Percentiles rank a stretch among this genome's conserved stretches.
These are phyloP conservation scores for Hanseniaspora sp. DNA, from an alignment of 1,139 yeast genomes.

Conservation along the genomic window DNA sequence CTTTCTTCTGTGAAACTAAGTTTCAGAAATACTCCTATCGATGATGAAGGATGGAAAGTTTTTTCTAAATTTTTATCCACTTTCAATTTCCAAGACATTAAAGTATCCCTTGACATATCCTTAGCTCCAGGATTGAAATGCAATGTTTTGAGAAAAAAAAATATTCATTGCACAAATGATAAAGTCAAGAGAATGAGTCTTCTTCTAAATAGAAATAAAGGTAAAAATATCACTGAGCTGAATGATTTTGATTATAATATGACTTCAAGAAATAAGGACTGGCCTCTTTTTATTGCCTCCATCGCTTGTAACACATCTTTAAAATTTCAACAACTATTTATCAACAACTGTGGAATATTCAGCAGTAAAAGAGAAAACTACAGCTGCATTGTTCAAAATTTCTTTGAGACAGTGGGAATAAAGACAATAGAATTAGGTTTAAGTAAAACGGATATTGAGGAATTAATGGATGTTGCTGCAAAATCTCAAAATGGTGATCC, in stretches of 20 bases:
- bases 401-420: slow-evolving; percentile 42
- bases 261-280: slow-evolving; percentile 34
- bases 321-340: slow-evolving; percentile 59
- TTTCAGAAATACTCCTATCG: slow-evolving; percentile 58
- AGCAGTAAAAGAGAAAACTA: background rate
- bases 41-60: slow-evolving; percentile 58
- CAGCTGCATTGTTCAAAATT: slow-evolving; percentile 33
- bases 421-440: slow-evolving; percentile 50
- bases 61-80: slow-evolving; percentile 60
- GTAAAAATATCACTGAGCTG: background rate
- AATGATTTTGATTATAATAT: slow-evolving; percentile 26
- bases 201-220: background rate
- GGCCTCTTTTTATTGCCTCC: slow-evolving; percentile 61
- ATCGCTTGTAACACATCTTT: slow-evolving; percentile 40
- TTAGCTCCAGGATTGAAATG: slow-evolving; percentile 56
- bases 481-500: background rate
- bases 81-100: slow-evolving; percentile 34
- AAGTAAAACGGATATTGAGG: slow-evolving; percentile 45
- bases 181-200: slow-evolving; percentile 48
- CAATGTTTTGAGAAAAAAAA: slow-evolving; percentile 39
- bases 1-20: slow-evolving; percentile 31
- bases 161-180: slow-evolving; percentile 36
- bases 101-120: slow-evolving; percentile 53
- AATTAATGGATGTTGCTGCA: slow-evolving; percentile 1
- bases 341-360: slow-evolving; percentile 59